Percentiles rank a stretch among this genome's conserved stretches.
phyloP scores from a whole-genome alignment of 2,329 filamentous ascomycete genomes.

The Hypoxylon sp. region DNA sequence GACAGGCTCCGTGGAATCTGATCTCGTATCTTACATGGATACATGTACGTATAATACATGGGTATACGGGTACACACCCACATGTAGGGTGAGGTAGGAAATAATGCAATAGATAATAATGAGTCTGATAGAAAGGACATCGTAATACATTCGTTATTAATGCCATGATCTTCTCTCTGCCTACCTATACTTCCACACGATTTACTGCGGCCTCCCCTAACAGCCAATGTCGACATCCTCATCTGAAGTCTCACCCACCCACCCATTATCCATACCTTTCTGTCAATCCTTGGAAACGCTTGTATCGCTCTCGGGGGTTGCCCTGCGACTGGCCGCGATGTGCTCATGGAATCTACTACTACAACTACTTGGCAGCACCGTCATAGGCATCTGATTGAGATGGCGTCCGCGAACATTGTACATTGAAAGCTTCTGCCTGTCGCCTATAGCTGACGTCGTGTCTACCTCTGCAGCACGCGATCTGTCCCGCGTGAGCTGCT shows the following conservation, averaged over 20 bases:
- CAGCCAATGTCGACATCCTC: neutral
- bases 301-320: conserved; percentile 1
- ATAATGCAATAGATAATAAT: conserved; percentile 22
- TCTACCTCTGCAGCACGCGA: neutral
- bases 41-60: conserved; percentile 18
- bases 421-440: neutral
- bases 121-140: conserved; percentile 8
- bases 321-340: neutral
- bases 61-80: conserved; percentile 9
- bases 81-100: neutral
- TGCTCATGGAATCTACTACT: conserved; percentile 4
- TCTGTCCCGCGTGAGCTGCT: too few species aligned
- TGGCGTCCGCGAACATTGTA: neutral
- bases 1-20: conserved; percentile 56
- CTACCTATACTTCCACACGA: conserved; percentile 6
- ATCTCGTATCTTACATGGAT: conserved; percentile 6
- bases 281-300: neutral
- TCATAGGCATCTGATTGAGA: neutral
- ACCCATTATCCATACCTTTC: too few species aligned
- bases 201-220: neutral
- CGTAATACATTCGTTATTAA: conserved; percentile 4
- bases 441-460: neutral
- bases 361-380: conserved; percentile 15
- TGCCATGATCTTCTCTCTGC: conserved; percentile 3
- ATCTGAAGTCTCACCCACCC: neutral